Evolutionary conservation across 2,329 filamentous ascomycete genomes (phyloP).

Genomic region (Beauveria bassiana): DNA sequence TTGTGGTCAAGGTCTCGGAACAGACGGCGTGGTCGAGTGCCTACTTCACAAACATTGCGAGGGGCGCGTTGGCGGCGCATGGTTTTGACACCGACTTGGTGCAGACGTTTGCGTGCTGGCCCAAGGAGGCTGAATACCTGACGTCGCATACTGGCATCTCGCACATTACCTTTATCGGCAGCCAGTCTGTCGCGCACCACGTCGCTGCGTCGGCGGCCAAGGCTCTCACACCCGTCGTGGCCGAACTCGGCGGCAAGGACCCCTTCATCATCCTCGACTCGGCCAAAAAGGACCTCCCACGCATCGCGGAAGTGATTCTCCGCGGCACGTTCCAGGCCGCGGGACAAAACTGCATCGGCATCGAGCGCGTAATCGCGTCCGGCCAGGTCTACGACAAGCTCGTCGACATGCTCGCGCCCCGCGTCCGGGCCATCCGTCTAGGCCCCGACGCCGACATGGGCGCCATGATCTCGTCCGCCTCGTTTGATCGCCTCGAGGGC

Average conservation of each 20-base stretch:
- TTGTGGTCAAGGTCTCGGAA: constrained; percentile 91
- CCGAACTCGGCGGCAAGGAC: constrained; percentile 94
- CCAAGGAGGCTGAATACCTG: constrained; percentile 68
- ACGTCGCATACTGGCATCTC: constrained; percentile 78
- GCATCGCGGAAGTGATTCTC: constrained; percentile 76
- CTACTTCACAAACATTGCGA: constrained; percentile 75
- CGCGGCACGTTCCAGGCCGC: constrained; percentile 91
- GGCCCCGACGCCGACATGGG: constrained; percentile 78
- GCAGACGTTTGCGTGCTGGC: constrained; percentile 83
- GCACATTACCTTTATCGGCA: constrained; percentile 96
- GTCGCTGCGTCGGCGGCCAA: constrained; percentile 83
- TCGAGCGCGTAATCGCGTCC: constrained; percentile 82
- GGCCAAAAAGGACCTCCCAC: constrained; percentile 53
- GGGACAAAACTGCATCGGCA: constrained; percentile 96
- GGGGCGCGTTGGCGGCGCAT: constrained; percentile 71
- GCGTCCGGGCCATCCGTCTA: constrained; percentile 66
- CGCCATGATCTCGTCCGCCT: constrained; percentile 75
- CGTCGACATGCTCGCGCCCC: constrained; percentile 60
- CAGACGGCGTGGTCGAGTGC: constrained; percentile 86
- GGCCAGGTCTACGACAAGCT: constrained; percentile 69
- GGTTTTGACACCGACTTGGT: constrained; percentile 76
- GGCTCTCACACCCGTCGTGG: constrained; percentile 75
- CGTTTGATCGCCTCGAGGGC: constrained; percentile 67
- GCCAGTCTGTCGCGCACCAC: constrained; percentile 74
- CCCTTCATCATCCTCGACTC: constrained; percentile 85